Evolutionary conservation across 768 basidiomycete genomes (phyloP).

Genomic region (Lyophyllum decastes): DNA sequence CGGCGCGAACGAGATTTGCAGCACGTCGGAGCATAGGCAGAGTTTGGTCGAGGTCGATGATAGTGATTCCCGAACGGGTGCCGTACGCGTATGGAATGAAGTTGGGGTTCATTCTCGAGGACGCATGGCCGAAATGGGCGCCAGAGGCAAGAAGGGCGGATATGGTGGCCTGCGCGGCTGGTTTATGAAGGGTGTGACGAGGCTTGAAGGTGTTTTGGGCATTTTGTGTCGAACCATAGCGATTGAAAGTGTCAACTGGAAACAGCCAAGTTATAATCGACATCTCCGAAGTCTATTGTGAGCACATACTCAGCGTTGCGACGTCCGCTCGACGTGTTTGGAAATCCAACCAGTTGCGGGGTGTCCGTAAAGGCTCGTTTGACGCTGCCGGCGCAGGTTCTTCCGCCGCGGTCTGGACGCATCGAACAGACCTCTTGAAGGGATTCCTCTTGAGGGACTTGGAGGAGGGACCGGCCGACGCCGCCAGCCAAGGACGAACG

Average conservation of each 20-base stretch:
- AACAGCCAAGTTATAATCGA: slow-evolving; percentile 9
- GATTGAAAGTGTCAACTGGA: slow-evolving; percentile 61
- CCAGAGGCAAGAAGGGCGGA: slow-evolving; percentile 92
- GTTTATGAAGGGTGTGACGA: slow-evolving; percentile 67
- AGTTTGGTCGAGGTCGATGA: slow-evolving; percentile 95
- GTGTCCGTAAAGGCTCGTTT: slow-evolving; percentile 38
- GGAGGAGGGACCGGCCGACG: slow-evolving; percentile 31
- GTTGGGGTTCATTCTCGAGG: slow-evolving; percentile 83
- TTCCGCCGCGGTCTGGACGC: slow-evolving; percentile 27
- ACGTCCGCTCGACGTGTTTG: slow-evolving; percentile 59
- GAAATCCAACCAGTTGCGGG: slow-evolving; percentile 66
- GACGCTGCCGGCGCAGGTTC: slow-evolving; percentile 2
- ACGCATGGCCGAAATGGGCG: slow-evolving; percentile 91
- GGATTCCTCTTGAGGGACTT: slow-evolving; percentile 17
- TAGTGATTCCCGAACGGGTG: slow-evolving; percentile 81
- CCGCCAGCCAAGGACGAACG: slow-evolving; percentile 37
- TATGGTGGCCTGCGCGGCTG: slow-evolving; percentile 71
- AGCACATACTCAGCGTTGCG: slow-evolving; percentile 52
- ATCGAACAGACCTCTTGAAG: slow-evolving; percentile 15
- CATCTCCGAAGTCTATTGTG: slow-evolving; percentile 5
- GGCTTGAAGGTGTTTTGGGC: slow-evolving; percentile 72
- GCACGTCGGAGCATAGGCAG: slow-evolving; percentile 90
- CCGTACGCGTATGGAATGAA: slow-evolving; percentile 94
- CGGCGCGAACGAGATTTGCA: slow-evolving; percentile 80
- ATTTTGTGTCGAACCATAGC: slow-evolving; percentile 79